phyloP scores from a whole-genome alignment of 345 rosid species.

The Balakata baccata region DNA sequence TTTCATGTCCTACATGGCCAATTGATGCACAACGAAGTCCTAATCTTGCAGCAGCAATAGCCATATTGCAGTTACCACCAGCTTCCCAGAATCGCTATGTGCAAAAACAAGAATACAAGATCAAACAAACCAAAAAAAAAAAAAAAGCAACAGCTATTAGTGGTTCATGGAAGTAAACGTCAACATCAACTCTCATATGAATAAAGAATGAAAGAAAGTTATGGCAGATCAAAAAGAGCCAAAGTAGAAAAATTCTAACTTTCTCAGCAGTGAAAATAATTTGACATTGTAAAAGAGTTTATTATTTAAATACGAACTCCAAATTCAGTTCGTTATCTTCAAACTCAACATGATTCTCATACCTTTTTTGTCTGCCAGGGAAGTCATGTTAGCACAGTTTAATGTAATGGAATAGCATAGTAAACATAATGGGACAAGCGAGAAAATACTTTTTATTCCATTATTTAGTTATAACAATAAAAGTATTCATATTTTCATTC shows the following conservation, averaged over 20 bases:
- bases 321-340: background rate
- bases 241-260: background rate
- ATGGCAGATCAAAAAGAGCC: background rate
- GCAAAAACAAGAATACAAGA: slow-evolving; percentile 9
- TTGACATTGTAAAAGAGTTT: background rate
- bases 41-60: slow-evolving; percentile 92
- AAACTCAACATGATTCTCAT: background rate
- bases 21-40: slow-evolving; percentile 75
- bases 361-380: too few species aligned
- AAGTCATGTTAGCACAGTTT: background rate
- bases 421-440: background rate
- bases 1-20: slow-evolving; percentile 84
- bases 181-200: background rate
- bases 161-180: background rate
- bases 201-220: background rate
- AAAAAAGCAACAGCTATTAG: background rate
- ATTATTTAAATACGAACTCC: background rate
- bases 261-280: background rate
- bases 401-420: background rate
- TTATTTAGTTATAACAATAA: background rate
- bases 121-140: background rate
- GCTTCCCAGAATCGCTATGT: slow-evolving; percentile 72
- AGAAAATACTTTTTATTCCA: background rate
- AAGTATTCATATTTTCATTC: background rate
- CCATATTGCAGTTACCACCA: slow-evolving; percentile 96